phyloP scores from a whole-genome alignment of 257 asterid species.

The Cordia subcordata region DNA sequence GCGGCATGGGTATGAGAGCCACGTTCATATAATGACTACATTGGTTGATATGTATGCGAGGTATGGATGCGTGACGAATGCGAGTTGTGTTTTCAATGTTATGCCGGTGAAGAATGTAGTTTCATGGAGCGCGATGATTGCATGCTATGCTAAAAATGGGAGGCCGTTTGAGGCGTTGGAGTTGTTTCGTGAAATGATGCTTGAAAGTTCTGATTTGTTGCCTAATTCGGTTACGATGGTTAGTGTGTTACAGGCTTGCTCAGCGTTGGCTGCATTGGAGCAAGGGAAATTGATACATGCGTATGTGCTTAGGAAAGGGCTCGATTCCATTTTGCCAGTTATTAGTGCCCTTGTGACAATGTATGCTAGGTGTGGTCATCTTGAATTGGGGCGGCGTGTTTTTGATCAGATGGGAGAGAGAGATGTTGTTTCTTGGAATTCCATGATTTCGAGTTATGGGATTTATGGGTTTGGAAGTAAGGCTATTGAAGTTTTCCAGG shows the following conservation, averaged over 20 bases:
- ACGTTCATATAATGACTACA: constrained; percentile 84
- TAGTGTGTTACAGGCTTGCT: constrained; percentile 87
- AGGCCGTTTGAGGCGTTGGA: constrained; percentile 64
- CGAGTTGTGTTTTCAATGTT: constrained; percentile 43
- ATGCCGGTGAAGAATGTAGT: constrained; percentile 76
- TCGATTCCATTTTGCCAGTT: constrained; percentile 72
- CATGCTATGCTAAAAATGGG: constrained; percentile 69
- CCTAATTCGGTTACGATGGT: constrained; percentile 97
- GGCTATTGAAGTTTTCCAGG: constrained; percentile 50
- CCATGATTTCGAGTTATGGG: constrained; percentile 73
- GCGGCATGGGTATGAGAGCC: constrained; percentile 64
- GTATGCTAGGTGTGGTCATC: constrained; percentile 82
- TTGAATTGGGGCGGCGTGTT: constrained; percentile 44
- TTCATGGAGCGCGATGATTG: constrained; percentile 92
- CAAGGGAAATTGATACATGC: constrained; percentile 86
- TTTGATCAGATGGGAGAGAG: constrained; percentile 60
- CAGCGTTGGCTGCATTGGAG: constrained; percentile 69
- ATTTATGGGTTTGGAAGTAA: constrained; percentile 66
- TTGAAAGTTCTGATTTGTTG: constrained; percentile 34
- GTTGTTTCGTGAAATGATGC: constrained; percentile 63
- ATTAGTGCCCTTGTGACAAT: constrained; percentile 68
- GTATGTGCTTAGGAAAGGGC: constrained; percentile 71
- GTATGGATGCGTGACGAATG: constrained; percentile 53
- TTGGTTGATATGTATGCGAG: constrained; percentile 77
- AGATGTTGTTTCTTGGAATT: constrained; percentile 82